Evolutionary conservation across 2,329 filamentous ascomycete species (phyloP).

Genomic region (Diplodia scrobiculata): DNA sequence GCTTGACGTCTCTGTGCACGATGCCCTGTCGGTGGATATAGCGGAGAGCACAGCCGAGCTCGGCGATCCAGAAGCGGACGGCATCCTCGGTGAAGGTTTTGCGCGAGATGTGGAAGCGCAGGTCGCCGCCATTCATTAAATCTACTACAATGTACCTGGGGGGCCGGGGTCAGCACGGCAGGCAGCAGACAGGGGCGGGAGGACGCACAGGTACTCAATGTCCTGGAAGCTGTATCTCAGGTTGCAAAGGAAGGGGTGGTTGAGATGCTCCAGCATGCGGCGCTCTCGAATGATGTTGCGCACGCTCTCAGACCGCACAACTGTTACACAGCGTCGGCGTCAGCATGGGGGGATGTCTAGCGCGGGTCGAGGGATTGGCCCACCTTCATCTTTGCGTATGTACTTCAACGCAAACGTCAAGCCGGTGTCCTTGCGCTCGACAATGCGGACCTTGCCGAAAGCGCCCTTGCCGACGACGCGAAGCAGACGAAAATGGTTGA

Average conservation of each 20-base stretch:
- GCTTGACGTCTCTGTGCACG: slow-evolving; percentile 49
- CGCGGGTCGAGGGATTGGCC: slow-evolving; percentile 39
- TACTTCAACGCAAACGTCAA: slow-evolving; percentile 97
- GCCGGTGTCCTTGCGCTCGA: slow-evolving; percentile 93
- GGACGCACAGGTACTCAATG: slow-evolving; percentile 89
- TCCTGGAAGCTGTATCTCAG: slow-evolving; percentile 98
- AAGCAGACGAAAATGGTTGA: slow-evolving; percentile 94
- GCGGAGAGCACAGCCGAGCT: slow-evolving; percentile 84
- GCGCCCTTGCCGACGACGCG: slow-evolving; percentile 96
- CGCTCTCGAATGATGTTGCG: slow-evolving; percentile 97
- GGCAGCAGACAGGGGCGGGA: background rate
- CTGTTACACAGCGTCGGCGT: slow-evolving; percentile 55
- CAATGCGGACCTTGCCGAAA: slow-evolving; percentile 97
- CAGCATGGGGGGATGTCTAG: slow-evolving; percentile 26
- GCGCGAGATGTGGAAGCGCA: slow-evolving; percentile 95
- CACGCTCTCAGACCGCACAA: slow-evolving; percentile 95
- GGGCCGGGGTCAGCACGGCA: slow-evolving; percentile 2
- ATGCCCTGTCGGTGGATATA: slow-evolving; percentile 50
- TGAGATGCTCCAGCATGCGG: slow-evolving; percentile 96
- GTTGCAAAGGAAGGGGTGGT: slow-evolving; percentile 97
- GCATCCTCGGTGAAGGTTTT: slow-evolving; percentile 98
- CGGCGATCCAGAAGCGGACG: slow-evolving; percentile 94
- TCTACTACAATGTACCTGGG: slow-evolving; percentile 87
- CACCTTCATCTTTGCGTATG: slow-evolving; percentile 97
- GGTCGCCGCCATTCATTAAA: slow-evolving; percentile 94